phyloP scores from a whole-genome alignment of 2,329 filamentous ascomycete genomes.

The Scopulariopsis brevicaulis region DNA sequence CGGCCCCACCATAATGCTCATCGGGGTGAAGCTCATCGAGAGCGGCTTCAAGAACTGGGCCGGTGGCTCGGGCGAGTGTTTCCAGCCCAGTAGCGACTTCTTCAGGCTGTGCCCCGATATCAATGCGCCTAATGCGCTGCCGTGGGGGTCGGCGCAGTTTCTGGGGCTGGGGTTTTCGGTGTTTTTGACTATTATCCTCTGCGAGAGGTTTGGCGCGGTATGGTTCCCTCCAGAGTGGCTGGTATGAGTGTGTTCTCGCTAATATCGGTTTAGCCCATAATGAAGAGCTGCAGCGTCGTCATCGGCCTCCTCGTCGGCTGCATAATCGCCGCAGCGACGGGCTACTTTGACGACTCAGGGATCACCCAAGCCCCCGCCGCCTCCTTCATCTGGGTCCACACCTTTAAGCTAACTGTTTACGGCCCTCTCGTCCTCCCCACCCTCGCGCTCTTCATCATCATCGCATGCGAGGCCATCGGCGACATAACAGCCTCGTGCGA shows the following conservation, averaged over 20 bases:
- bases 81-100: constrained; percentile 35
- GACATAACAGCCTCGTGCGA: constrained; percentile 76
- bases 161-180: constrained; percentile 71
- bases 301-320: constrained; percentile 65
- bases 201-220: constrained; percentile 62
- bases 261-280: constrained; percentile 44
- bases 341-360: constrained; percentile 64
- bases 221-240: not conserved
- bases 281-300: constrained; percentile 71
- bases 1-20: constrained; percentile 55
- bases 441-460: constrained; percentile 58
- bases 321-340: constrained; percentile 65
- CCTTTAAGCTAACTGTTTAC: constrained; percentile 62
- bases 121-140: constrained; percentile 57
- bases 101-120: constrained; percentile 57
- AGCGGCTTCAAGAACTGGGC: constrained; percentile 70
- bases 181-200: constrained; percentile 68
- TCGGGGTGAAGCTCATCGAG: constrained; percentile 62
- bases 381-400: constrained; percentile 71
- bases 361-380: constrained; percentile 61
- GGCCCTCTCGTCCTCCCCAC: constrained; percentile 63
- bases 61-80: constrained; percentile 54
- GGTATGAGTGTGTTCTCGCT: not conserved
- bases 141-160: constrained; percentile 70
- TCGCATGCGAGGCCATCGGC: constrained; percentile 69